Evolutionary conservation across 1,139 yeast species (phyloP), one percentile per base, ranked within the genome.

Genomic region (Komagataea norvegica): DNA sequence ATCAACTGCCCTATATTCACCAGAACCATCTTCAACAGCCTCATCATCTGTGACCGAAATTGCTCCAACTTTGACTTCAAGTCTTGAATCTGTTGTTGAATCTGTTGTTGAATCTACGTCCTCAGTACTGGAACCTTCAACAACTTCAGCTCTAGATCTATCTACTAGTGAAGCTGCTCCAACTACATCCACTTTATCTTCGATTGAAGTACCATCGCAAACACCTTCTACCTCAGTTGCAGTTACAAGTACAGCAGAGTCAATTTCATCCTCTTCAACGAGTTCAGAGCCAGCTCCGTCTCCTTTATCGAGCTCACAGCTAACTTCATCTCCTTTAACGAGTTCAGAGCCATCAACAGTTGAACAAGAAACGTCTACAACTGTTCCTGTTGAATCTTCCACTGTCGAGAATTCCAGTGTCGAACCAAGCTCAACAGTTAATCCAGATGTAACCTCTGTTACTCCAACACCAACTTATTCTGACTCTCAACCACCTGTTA

Each of bases 401-500:
- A 11, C 26, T n/a, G 26, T 11, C 7, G 26, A 24, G n/a, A n/a
- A n/a, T n/a, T n/a, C n/a, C n/a, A n/a, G 8, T 24, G 14, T 24
- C 14, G 13, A n/a, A 8, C 26, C 24, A 21, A 10, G 26, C 26
- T 24, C 26, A n/a, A n/a, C n/a, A n/a, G 8, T 23, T 23, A 10
- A 15, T 25, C 16, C 26, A 25, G 26, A 6, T 13, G 14, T n/a
- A n/a, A n/a, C n/a, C n/a, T 7, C 13, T 18, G 25, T 19, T 17
- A 31, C 26, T n/a, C 22, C 33, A 19, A 31, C 13, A 16, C 15
- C 28, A 4, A 25, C 35, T n/a, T n/a, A n/a, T n/a, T n/a, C n/a
- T n/a, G n/a, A n/a, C n/a, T n/a, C 52, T 10, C 17, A 44, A 13
- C 23, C 42, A 10, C 32, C 33, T 3, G 7, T 31, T 4, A 19